A percentile compares a stretch with the other conserved stretches of the same genome.
These are phyloP conservation scores for Candida freyschussii DNA, from an alignment of 1,139 yeast genomes.

Conservation along the genomic window DNA sequence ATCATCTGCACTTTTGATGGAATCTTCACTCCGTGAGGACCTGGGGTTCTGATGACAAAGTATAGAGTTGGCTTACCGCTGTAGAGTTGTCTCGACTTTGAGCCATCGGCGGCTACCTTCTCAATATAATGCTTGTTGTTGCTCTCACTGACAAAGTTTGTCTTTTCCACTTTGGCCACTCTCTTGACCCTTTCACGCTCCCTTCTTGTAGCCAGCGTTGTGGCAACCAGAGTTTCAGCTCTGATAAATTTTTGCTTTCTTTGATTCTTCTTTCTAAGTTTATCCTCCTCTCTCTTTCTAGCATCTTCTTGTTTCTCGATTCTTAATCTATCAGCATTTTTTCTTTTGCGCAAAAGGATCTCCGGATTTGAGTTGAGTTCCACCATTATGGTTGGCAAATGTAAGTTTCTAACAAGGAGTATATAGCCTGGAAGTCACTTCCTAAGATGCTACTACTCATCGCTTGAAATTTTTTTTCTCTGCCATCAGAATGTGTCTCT, in stretches of 20 bases:
- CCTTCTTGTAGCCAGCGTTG: constrained; percentile 57
- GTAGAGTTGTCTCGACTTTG: constrained; percentile 31
- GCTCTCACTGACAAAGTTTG: constrained; percentile 20
- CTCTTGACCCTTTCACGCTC: constrained; percentile 65
- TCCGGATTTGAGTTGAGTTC: constrained; percentile 68
- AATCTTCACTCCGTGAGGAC: constrained; percentile 59
- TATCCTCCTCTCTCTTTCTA: constrained; percentile 39
- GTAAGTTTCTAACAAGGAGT: too few species aligned
- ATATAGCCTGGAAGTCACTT: too few species aligned
- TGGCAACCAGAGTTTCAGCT: constrained; percentile 68
- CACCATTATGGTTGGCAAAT: constrained; percentile 31
- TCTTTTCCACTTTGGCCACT: constrained; percentile 45
- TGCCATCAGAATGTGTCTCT: too few species aligned
- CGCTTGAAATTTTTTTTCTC: too few species aligned
- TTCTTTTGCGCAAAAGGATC: constrained; percentile 68
- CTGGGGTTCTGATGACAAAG: constrained; percentile 58
- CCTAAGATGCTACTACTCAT: too few species aligned
- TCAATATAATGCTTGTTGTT: constrained; percentile 24
- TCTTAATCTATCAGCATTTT: constrained; percentile 68
- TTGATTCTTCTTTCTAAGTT: constrained; percentile 37
- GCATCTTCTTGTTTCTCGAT: constrained; percentile 53
- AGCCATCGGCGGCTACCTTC: constrained; percentile 31
- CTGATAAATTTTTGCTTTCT: constrained; percentile 53
- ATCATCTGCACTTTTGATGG: constrained; percentile 64
- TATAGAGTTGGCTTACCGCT: constrained; percentile 46